Evolutionary conservation across 768 basidiomycete genomes (phyloP), one percentile per base, ranked within the genome.

Genomic region (Tylopilus plumbeoviolaceoides): DNA sequence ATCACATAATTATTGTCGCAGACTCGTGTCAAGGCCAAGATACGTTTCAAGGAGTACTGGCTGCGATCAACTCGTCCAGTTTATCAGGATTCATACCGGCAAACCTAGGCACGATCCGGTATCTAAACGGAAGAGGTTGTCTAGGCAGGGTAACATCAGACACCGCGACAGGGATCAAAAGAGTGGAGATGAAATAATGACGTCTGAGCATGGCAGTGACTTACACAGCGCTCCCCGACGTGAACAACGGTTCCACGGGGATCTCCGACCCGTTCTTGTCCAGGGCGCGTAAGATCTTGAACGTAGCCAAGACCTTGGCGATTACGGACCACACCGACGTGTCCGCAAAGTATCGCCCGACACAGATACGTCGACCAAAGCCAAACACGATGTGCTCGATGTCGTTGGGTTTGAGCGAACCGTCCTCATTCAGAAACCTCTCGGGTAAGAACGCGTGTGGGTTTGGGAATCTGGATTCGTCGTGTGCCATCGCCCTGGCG

Each of bases 381-480:
- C 65, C 65, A 30, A 56, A 68, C 2, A 20, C 44, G 8, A 64
- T 15, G 15, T 51, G 44, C 7, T 54, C 51, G 8, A 42, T 21
- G 12, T 31, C 33, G 10, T 55, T 48, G 0, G 40, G 23, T 30
- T 47, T 62, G 5, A 61, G 59, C 0, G 56, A 53, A 9, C 62
- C 58, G 5, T 63, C 59, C 0, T 43, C 36, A 36, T 73, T 65
- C 7, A 75, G 48, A 57, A 73, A 75, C 12, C 73, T 64, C 25
- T 75, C 73, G 0, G 75, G 73, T 23, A 54, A 53, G 63, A 75
- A 76, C 18, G 50, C 44, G 23, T 72, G 59, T 4, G 74, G 65
- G 3, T 69, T 61, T 0, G 72, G 65, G 46, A 72, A 75, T 60
- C 67, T 66, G 35, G 58, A 59, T 47, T 58, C 55, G 12, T 60